Evolutionary conservation across 2,329 filamentous ascomycete genomes (phyloP), one percentile per base, ranked within the genome.

Genomic region (Botrytis porri): DNA sequence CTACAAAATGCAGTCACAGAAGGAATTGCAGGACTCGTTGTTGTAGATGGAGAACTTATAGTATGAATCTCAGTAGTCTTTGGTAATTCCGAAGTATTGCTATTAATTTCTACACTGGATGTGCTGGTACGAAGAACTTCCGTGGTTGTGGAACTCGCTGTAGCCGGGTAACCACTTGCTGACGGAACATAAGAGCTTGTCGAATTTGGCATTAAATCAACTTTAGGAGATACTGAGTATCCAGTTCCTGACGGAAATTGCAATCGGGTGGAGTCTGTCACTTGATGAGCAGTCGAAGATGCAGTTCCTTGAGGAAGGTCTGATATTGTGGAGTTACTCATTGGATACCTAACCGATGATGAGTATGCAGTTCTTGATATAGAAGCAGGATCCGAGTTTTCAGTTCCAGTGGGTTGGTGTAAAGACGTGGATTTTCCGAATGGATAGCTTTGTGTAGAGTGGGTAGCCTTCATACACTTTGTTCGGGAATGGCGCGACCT

Each of bases 1-100:
- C 37, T 69, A 32, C 65, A 69, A 37, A 69, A 69, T 43, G 22
- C 37, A 43, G 65, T 43, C 10, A 59, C n/a, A 57, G 45, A 66
- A 25, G 64, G 41, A 9, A 66, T 6, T 20, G 4, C 20, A 25
- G 22, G 35, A 43, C 64, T 66, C 7, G 45, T 29, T 66, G 12
- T 54, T 66, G 64, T 54, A n/a, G 64, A 51, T 37, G 32, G 22
- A n/a, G 45, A 43, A 18, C 45, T 66, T 35, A 22, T 66, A 2
- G 39, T 37, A 12, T 39, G 14, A 16, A 22, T 35, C 10, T 43
- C 37, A 45, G n/a, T 64, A 3, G 14, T 45, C 16, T 16, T 41
- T 32, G 62, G 39, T 12, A 25, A 45, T 32, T 32, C 18, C 4
- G 62, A 64, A 64, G n/a, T 32, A n/a, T 41, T 64, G 0, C 16